These are phyloP conservation scores for Teunomyces tritomae DNA, from an alignment of 805 yeast species.

Conservation along the genomic window DNA sequence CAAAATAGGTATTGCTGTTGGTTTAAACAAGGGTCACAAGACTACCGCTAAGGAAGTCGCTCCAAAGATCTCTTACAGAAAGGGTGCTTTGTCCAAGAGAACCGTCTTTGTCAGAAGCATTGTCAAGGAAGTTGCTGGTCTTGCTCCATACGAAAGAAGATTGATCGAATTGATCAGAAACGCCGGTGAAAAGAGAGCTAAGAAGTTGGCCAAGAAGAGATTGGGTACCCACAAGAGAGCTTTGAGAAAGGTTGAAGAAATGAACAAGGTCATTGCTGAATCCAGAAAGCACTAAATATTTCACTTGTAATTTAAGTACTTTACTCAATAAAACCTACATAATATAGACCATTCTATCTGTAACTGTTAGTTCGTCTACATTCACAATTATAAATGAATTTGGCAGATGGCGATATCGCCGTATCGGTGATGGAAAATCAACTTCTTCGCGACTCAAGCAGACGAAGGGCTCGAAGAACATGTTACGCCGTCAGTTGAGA, in stretches of 20 bases:
- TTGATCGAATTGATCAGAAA: constrained; percentile 98
- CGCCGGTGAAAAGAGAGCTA: constrained; percentile 99
- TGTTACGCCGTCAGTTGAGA: neutral
- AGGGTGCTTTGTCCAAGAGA: constrained; percentile 96
- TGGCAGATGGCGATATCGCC: no score
- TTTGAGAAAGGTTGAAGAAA: constrained; percentile 98
- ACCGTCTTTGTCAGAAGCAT: constrained; percentile 91
- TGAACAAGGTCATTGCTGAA: constrained; percentile 94
- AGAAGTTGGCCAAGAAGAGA: constrained; percentile 99
- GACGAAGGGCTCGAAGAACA: neutral
- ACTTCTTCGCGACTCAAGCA: neutral
- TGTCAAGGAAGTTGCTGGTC: constrained; percentile 96
- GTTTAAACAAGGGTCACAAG: constrained; percentile 99
- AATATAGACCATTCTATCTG: constrained; percentile 1
- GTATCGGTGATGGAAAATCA: neutral
- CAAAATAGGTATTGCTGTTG: constrained; percentile 83
- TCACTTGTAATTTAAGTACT: constrained; percentile 12
- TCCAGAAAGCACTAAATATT: constrained; percentile 81
- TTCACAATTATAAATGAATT: no score
- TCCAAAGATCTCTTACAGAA: constrained; percentile 81
- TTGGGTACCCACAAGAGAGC: constrained; percentile 99
- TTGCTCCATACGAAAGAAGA: constrained; percentile 99
- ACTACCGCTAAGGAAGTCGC: constrained; percentile 79
- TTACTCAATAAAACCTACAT: constrained; percentile 9
- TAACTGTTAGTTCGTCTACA: neutral